phyloP scores from a whole-genome alignment of 2,329 filamentous ascomycete species.

The Ascosphaera apis region DNA sequence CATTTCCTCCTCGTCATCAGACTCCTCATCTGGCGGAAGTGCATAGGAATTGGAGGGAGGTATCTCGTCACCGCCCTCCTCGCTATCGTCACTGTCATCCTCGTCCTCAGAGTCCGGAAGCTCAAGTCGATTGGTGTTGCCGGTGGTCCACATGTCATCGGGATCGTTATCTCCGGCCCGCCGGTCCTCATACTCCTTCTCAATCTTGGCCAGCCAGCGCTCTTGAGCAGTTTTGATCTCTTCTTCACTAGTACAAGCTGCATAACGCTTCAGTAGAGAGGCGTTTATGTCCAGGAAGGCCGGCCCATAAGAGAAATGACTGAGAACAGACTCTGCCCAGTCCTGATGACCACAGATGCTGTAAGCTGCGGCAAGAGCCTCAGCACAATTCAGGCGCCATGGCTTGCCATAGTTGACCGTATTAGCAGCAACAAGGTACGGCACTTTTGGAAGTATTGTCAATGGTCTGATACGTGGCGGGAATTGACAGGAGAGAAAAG shows the following conservation, averaged over 20 bases:
- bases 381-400: constrained; percentile 85
- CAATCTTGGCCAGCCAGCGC: constrained; percentile 72
- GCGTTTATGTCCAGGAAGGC: constrained; percentile 83
- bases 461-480: background rate
- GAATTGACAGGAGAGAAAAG: background rate
- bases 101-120: constrained; percentile 28
- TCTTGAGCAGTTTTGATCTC: constrained; percentile 66
- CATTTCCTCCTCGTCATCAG: constrained; percentile 74
- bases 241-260: constrained; percentile 57
- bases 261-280: constrained; percentile 60
- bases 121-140: constrained; percentile 55
- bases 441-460: constrained; percentile 27
- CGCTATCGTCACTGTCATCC: constrained; percentile 15
- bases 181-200: constrained; percentile 69
- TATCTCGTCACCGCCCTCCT: constrained; percentile 22
- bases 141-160: constrained; percentile 70
- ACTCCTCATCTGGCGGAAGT: constrained; percentile 43
- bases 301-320: constrained; percentile 68
- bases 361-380: constrained; percentile 81
- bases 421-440: constrained; percentile 91
- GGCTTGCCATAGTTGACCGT: constrained; percentile 93
- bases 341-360: constrained; percentile 78
- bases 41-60: constrained; percentile 36
- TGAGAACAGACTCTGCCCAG: constrained; percentile 68
- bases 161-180: constrained; percentile 34